Evolutionary conservation across 768 basidiomycete genomes (phyloP), one percentile per base, ranked within the genome.

Genomic region (Psilocybe tampanensis): DNA sequence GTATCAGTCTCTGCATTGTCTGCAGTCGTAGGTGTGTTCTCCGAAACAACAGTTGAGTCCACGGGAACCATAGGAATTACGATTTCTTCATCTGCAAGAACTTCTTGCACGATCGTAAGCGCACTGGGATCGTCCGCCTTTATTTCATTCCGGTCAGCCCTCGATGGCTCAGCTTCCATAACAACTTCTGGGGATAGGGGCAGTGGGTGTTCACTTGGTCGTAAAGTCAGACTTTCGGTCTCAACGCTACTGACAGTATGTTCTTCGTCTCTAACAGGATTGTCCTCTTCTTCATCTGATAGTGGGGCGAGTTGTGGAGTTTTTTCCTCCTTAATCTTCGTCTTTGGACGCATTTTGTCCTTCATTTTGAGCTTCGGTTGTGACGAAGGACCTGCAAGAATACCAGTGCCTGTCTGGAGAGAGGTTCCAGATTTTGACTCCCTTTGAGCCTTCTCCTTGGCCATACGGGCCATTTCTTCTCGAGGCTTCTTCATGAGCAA

Each of bases 311-410:
- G 61, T 15, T 65, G 53, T 22, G 68, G 66, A 9, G 72, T 60
- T 51, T 75, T 72, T 18, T 72, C 63, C 21, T 67, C 65, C 56
- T 72, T 69, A 5, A 54, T 39, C 48, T 68, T 68, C 44, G 51
- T 67, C 55, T 69, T 65, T 17, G 66, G 64, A 22, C 70, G 70
- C 76, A 73, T 75, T 61, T 68, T 74, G 33, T 66, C 64, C 69
- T 73, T 77, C 62, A 72, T 56, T 47, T 73, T 73, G 41, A 60
- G 21, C 55, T 73, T 74, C 36, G 55, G 36, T 32, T 68, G 60
- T 52, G 41, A 12, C 13, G 56, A 57, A 8, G 52, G 33, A 6
- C 19, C 55, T 17, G 44, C 39, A 29, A 29, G 17, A 41, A 24
- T 41, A 52, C 34, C 15, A 41, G 22, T 36, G 55, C 32, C 48